Base-by-base conservation (phyloP, 2,329 filamentous ascomycete genomes). In the Didymella lethalis region DNA sequence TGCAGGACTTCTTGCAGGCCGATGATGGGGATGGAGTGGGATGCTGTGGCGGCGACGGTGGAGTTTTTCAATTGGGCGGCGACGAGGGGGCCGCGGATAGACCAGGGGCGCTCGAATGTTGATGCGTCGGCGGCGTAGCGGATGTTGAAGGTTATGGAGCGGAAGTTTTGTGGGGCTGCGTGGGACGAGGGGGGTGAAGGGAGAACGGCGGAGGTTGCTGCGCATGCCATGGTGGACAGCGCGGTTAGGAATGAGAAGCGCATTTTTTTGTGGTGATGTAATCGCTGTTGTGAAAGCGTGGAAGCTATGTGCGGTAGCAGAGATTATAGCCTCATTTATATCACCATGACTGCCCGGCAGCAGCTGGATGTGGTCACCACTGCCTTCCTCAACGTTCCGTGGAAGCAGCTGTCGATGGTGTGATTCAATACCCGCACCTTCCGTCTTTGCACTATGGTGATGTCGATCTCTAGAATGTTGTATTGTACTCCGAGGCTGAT, bases 1-100 rank as follows among this genome's bases (percentile, higher is more conserved):
- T 86, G 77, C 6, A 90, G 81, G 12, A 85, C 87, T 77, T 91
- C 89, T 71, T 91, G 89, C 20, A 91, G 80, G 53, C 88, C 89
- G 54, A 91, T 78, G 64, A 92, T 74, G 75, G n/a, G 65, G 38
- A 85, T 10, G 81, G 64, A 53, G 80, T 78, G 4, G 79, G 75
- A 26, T 81, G 81, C 16, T 16, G 53, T 80, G 78, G 4, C 80
- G 73, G 0, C 84, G 82, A 62, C 84, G 76, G 70, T 85, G 84
- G 47, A 77, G 74, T 4, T 90, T 76, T 69, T 86, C 81, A 25
- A 80, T 79, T 66, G 82, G 78, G 20, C 2, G 23, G 46, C 34
- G 2, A 90, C 77, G 55, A 80, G 81, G 3, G 85, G 83, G 31
- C 81, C 78, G n/a, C 88, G 85, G 8, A 82, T 72, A 4, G 71